phyloP scores from a whole-genome alignment of 805 yeast species.

The Wickerhamiella kazuoi region DNA sequence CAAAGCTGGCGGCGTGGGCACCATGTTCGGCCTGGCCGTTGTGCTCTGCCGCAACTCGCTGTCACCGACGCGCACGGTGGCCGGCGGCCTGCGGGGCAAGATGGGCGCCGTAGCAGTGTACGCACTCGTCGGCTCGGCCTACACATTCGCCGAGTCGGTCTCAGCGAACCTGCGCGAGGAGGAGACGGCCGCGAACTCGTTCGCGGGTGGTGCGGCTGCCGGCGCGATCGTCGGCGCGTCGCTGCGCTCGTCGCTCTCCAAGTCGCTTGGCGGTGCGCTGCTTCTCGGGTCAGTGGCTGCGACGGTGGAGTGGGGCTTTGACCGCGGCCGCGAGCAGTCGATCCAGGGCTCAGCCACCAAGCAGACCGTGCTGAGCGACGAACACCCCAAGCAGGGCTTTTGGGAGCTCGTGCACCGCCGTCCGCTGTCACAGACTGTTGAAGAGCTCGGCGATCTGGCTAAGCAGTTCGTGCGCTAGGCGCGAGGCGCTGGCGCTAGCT shows the following conservation, averaged over 20 bases:
- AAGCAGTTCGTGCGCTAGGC: conserved; percentile 14
- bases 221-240: conserved; percentile 27
- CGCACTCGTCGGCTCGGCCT: conserved; percentile 36
- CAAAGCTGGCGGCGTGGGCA: conserved; percentile 29
- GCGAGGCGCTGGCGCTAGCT: too few relatives aligned
- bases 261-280: conserved; percentile 30
- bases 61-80: conserved; percentile 16
- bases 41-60: conserved; percentile 26
- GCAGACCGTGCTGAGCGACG: conserved; percentile 24
- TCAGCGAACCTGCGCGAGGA: conserved; percentile 43
- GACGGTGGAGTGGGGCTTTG: conserved; percentile 21
- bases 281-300: conserved; percentile 31
- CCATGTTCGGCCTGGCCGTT: conserved; percentile 31
- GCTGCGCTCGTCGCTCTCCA: conserved; percentile 19
- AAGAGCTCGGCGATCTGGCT: conserved; percentile 40
- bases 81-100: conserved; percentile 16
- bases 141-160: conserved; percentile 26
- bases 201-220: conserved; percentile 31
- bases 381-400: conserved; percentile 34
- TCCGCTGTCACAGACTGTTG: conserved; percentile 64
- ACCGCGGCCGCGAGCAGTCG: conserved; percentile 17
- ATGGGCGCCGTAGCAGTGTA: conserved; percentile 15
- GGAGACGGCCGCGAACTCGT: conserved; percentile 44
- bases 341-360: conserved; percentile 14
- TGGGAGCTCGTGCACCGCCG: conserved; percentile 72